Base-by-base conservation (phyloP, 768 basidiomycete genomes). In the Serendipita sp. region DNA sequence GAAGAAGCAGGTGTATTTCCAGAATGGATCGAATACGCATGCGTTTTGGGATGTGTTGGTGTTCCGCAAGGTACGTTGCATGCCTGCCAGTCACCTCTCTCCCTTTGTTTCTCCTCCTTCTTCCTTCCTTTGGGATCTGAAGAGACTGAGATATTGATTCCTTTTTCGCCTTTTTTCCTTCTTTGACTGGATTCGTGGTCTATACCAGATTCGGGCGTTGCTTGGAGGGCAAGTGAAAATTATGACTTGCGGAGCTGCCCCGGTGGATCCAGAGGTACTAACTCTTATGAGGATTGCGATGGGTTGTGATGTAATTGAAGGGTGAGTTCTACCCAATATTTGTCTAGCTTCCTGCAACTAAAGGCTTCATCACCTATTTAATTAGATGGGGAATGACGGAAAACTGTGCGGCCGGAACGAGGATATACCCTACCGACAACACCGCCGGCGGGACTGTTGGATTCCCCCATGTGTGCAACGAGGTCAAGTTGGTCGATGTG, bases 361-460 rank as follows among this genome's bases (percentile, higher is more conserved):
- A 64, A 43, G n/a, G 34, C 34, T 2, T 24, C 58, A 51, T 20
- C 62, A 26, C 63, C n/a, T n/a, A n/a, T n/a, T n/a, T n/a, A n/a
- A n/a, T 22, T 71, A 84, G 81, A 61, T 93, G 88, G 71, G 93
- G 92, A 45, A 83, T 91, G 84, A 96, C 94, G 0, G 94, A 97
- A 75, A 89, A 83, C 64, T 78, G 79, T 61, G 90, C 82, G 5
- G 78, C 80, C 43, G 82, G 80, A 61, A 73, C 81, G 3, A 82
- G 79, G 63, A 75, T 76, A 17, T 77, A 80, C 72, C 74, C 76
- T 1, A 74, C 74, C 56, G 93, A 96, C 70, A 75, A 82, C 3
- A 74, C 73, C 13, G 78, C 81, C 14, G 79, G 79, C 61, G 94
- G 95, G 11, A 88, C 86, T 3, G 85, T 92, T 50, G 96, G 96